Evolutionary conservation across 306 rosid species (phyloP), one percentile per base, ranked within the genome.

Genomic region (Sicyos baderoa): DNA sequence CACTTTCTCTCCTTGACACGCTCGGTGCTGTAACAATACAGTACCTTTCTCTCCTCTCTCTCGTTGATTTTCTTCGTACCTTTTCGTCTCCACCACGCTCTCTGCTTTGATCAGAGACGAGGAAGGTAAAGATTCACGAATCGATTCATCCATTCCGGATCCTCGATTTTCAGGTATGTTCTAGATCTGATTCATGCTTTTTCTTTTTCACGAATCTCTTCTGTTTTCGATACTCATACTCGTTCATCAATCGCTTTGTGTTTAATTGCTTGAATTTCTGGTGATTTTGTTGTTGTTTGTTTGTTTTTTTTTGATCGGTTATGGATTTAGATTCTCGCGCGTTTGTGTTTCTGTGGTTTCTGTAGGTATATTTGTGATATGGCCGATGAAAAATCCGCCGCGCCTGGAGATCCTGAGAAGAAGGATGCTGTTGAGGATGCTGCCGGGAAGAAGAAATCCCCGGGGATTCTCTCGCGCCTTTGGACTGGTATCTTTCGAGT

Each of bases 321-420:
- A 5, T 5, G 17, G 50, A 29, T 70, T 50, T n/a, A 5, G 22
- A 9, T 50, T 29, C 6, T 70, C 49, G n/a, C 10, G 16, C 22
- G 72, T 22, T 45, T 48, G 15, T 67, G 71, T 22, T 67, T 4
- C 4, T 51, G 56, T 19, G 47, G 0, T 17, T n/a, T 70, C 18
- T 70, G 10, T 23, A 51, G 61, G 18, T 6, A 22, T 32, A 15
- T 48, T 2, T 25, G 11, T 9, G 77, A 10, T 54, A 90, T 90
- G 97, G 96, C 90, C 22, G 91, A 83, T 49, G 91, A 85, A 12
- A 90, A 85, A 80, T 90, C 65, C 37, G 91, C 62, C 32, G 71
- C 29, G 29, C 3, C 3, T 61, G 90, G 16, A 35, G 90, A 82
- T 74, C 85, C 61, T 54, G 87, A 79, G 27, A 87, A 74, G 76